Evolutionary conservation across 1,139 yeast genomes (phyloP).

Genomic region (Geotrichum candidum): DNA sequence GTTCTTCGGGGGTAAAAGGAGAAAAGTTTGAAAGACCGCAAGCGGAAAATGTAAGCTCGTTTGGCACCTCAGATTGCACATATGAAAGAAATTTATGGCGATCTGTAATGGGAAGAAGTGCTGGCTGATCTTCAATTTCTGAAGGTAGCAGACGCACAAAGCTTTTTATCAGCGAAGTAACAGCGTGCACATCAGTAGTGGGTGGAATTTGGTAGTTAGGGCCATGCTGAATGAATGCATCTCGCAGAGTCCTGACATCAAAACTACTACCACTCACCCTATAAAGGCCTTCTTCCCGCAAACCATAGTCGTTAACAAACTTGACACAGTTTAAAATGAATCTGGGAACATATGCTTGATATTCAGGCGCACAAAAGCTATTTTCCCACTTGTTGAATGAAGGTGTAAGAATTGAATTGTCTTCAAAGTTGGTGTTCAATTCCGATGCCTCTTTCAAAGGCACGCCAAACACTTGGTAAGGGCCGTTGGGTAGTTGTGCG

Average conservation of each 20-base stretch:
- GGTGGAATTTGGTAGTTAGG: slow-evolving; percentile 60
- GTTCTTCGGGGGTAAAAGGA: slow-evolving; percentile 17
- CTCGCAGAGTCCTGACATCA: slow-evolving; percentile 55
- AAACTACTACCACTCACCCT: slow-evolving; percentile 74
- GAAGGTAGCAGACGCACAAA: slow-evolving; percentile 78
- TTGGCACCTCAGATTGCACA: slow-evolving; percentile 2
- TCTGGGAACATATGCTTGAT: slow-evolving; percentile 25
- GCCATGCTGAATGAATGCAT: slow-evolving; percentile 54
- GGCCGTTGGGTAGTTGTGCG: slow-evolving; percentile 6
- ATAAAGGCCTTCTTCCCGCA: slow-evolving; percentile 76
- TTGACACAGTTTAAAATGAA: slow-evolving; percentile 25
- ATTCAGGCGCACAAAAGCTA: slow-evolving; percentile 17
- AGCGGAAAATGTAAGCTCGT: not conserved
- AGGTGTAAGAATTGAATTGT: slow-evolving; percentile 4
- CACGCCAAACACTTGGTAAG: slow-evolving; percentile 26
- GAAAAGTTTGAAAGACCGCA: slow-evolving; percentile 7
- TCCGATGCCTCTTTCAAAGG: slow-evolving; percentile 26
- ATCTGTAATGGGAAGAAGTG: slow-evolving; percentile 34
- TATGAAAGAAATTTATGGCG: slow-evolving; percentile 20
- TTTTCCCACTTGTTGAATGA: slow-evolving; percentile 16
- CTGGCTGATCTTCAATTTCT: slow-evolving; percentile 40
- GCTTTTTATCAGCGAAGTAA: slow-evolving; percentile 73
- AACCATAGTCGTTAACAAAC: slow-evolving; percentile 38
- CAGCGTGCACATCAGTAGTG: slow-evolving; percentile 71
- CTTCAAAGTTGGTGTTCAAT: slow-evolving; percentile 8